Evolutionary conservation across 2,329 filamentous ascomycete species (phyloP), one percentile per base, ranked within the genome.

Genomic region (Fusarium armeniacum): DNA sequence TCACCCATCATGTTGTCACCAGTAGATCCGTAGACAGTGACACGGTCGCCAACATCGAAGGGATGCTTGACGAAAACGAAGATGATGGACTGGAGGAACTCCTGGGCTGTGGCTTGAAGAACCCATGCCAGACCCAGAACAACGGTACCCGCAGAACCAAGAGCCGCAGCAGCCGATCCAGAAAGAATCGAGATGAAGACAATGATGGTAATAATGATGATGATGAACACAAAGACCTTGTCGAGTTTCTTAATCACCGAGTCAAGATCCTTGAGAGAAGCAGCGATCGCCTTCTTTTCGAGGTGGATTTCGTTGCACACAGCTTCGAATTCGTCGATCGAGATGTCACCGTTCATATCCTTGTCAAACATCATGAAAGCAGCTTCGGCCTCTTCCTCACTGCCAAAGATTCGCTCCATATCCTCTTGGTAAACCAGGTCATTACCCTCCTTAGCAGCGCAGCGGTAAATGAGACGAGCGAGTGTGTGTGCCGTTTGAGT

Each of bases 51-150:
- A 6, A 98, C 94, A 78, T 98, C 95, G 74, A 98, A 98, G 1
- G 95, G 95, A 78, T 98, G 95, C 83, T 98, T 98, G 81, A 98
- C 91, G 74, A 98, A 97, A 71, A 98, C 94, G 77, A 98, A 98
- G 72, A 98, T 92, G 76, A 95, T 89, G 12, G 94, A 97, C 81
- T 97, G 94, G 4, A 98, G 84, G 72, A 98, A 97, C 76, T 98
- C 95, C 76, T 97, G 94, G 0, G 95, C 95, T 0, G 95, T 98
- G 1, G 93, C 92, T 64, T 94, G 93, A 73, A 98, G 93, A 58
- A 98, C 85, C 95, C 95, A 98, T 0, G 93, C 94, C 3, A 98
- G 84, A 58, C 94, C 95, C 9, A 98, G 86, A n/a, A 98, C 86
- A 5, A 92, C 89, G 2, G 93, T 96, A 5, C 95, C 94, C 28